Conservation (phyloP, 163 green algal species). For the Chloromonas sp. region DNA sequence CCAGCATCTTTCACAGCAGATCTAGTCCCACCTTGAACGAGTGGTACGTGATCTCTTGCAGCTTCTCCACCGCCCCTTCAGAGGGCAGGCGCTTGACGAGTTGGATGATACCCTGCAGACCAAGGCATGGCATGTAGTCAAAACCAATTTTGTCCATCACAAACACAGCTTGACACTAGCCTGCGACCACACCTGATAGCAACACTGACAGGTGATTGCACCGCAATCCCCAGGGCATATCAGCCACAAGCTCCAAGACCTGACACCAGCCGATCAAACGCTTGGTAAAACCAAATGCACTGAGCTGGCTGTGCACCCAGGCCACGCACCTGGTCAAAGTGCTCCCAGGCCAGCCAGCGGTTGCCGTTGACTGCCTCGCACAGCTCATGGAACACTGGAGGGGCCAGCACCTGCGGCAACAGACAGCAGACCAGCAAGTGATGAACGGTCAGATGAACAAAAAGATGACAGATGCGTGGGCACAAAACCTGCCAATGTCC, state of each 20-base stretch:
- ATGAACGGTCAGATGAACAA: too few relatives aligned
- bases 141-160: too few relatives aligned
- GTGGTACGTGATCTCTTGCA: slow-evolving; percentile 39
- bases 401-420: slow-evolving; percentile 14
- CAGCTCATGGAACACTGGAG: slow-evolving; percentile 30
- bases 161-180: too few relatives aligned
- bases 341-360: slow-evolving; percentile 29
- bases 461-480: too few relatives aligned
- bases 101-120: slow-evolving; percentile 27
- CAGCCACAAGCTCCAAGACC: too few relatives aligned
- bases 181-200: too few relatives aligned
- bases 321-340: background rate
- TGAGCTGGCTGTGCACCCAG: background rate
- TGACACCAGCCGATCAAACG: too few relatives aligned
- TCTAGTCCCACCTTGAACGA: slow-evolving; percentile 24
- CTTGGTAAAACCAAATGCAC: background rate
- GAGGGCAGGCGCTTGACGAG: slow-evolving; percentile 39
- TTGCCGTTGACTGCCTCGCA: slow-evolving; percentile 20
- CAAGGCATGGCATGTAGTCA: too few relatives aligned
- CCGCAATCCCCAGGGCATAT: too few relatives aligned
- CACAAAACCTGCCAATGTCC: too few relatives aligned
- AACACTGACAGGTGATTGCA: too few relatives aligned
- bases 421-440: background rate
- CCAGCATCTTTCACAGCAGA: background rate
- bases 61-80: slow-evolving; percentile 32